A percentile compares a stretch with the other conserved stretches of the same genome.
phyloP scores from a whole-genome alignment of 2,329 filamentous ascomycete species.

The Sporothrix phasma region DNA sequence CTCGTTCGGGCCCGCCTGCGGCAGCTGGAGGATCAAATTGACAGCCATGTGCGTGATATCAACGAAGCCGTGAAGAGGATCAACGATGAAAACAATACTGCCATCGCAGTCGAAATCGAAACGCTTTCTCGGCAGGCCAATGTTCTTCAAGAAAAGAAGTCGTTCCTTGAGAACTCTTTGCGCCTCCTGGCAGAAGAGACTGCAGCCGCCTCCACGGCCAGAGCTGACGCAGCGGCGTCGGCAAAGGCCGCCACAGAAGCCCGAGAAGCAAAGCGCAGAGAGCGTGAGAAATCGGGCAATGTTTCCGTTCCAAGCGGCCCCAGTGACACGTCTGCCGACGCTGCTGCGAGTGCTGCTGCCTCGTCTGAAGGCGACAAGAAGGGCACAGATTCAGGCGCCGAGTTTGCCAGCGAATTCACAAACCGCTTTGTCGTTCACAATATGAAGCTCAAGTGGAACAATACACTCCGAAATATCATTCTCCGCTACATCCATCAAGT shows the following conservation, averaged over 20 bases:
- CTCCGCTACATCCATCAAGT: constrained; percentile 96
- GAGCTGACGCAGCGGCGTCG: neutral
- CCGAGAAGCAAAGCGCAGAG: neutral
- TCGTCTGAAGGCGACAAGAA: neutral
- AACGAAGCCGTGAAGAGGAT: constrained; percentile 65
- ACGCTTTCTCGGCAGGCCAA: constrained; percentile 45
- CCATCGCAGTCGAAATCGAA: constrained; percentile 48
- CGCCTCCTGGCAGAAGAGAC: constrained; percentile 36
- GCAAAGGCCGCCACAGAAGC: neutral
- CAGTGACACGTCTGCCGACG: neutral
- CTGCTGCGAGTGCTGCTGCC: neutral
- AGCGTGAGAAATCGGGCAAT: neutral
- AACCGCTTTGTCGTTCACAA: constrained; percentile 99
- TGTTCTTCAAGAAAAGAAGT: constrained; percentile 48
- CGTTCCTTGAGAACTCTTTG: constrained; percentile 50
- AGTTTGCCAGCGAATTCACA: constrained; percentile 90
- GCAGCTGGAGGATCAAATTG: constrained; percentile 68
- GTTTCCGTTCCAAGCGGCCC: neutral
- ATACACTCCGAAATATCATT: constrained; percentile 88
- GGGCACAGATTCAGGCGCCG: constrained; percentile 50
- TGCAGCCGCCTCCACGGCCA: constrained; percentile 21
- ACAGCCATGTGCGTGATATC: constrained; percentile 60
- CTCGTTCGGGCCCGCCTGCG: constrained; percentile 73
- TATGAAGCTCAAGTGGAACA: constrained; percentile 97
- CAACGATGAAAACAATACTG: constrained; percentile 36